These are phyloP conservation scores for Penicillium sp. DNA, from an alignment of 2,329 filamentous ascomycete species.

Conservation along the genomic window DNA sequence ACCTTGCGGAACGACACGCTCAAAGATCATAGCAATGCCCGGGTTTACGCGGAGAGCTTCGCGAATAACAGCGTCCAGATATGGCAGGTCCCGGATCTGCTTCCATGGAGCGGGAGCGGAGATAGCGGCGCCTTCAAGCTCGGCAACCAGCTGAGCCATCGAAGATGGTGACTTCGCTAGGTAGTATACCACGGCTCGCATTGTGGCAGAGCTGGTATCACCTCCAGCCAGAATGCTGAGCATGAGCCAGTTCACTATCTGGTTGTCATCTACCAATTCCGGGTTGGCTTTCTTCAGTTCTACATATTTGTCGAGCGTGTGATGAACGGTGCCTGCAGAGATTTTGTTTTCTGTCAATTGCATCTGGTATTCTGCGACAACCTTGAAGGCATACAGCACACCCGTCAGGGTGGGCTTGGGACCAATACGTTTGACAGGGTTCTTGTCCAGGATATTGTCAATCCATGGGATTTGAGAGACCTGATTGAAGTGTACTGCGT, in stretches of 20 bases:
- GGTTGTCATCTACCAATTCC: slow-evolving; percentile 38
- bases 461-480: slow-evolving; percentile 28
- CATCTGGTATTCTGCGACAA: slow-evolving; percentile 21
- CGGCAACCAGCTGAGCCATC: slow-evolving; percentile 16
- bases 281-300: slow-evolving; percentile 38
- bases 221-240: slow-evolving; percentile 39
- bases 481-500: neutral
- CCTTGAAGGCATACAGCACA: slow-evolving; percentile 23
- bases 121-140: slow-evolving; percentile 18
- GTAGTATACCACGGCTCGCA: slow-evolving; percentile 32
- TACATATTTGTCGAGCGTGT: slow-evolving; percentile 48
- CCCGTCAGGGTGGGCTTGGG: slow-evolving; percentile 24
- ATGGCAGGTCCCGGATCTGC: slow-evolving; percentile 29
- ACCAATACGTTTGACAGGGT: slow-evolving; percentile 29
- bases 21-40: slow-evolving; percentile 50
- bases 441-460: slow-evolving; percentile 32
- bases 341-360: slow-evolving; percentile 13
- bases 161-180: slow-evolving; percentile 19
- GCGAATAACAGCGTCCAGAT: slow-evolving; percentile 55
- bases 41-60: slow-evolving; percentile 56
- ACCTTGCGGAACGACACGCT: slow-evolving; percentile 51
- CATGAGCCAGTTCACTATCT: slow-evolving; percentile 40
- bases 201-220: slow-evolving; percentile 41
- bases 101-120: slow-evolving; percentile 21
- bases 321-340: slow-evolving; percentile 17